A percentile compares a stretch with the other conserved stretches of the same genome.
Conservation (phyloP, 169 alveolate genomes). For the Plasmodium malariae region DNA sequence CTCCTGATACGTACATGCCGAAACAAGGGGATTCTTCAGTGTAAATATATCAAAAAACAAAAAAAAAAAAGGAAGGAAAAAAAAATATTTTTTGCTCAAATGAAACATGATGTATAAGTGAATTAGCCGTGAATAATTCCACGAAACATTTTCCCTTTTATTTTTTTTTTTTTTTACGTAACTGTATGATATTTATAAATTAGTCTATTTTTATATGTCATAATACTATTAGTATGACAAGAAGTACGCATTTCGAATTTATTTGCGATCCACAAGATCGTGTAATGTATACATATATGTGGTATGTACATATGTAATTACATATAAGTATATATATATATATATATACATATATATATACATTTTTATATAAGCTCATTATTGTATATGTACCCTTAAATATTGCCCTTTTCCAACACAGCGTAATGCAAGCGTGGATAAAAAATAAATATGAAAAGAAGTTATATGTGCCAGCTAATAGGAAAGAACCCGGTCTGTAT, state of each 20-base stretch:
- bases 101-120: neutral
- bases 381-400: no score
- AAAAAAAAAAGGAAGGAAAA: neutral
- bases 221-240: no score
- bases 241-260: no score
- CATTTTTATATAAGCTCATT: no score
- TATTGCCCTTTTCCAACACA: slow-evolving; percentile 60
- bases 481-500: slow-evolving; percentile 81
- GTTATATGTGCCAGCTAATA: slow-evolving; percentile 82
- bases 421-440: slow-evolving; percentile 89
- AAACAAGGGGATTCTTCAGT: slow-evolving; percentile 77
- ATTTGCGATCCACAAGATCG: no score
- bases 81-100: neutral
- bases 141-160: neutral
- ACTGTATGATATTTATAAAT: neutral
- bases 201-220: no score
- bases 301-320: slow-evolving; percentile 84
- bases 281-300: slow-evolving; percentile 79
- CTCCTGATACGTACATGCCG: slow-evolving; percentile 55
- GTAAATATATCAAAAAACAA: slow-evolving; percentile 32
- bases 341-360: slow-evolving; percentile 82
- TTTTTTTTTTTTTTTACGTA: no score
- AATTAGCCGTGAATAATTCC: neutral
- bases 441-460: slow-evolving; percentile 89
- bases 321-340: no score